Evolutionary conservation across 768 basidiomycete genomes (phyloP), one percentile per base, ranked within the genome.

Genomic region (Exidia glandulosa): DNA sequence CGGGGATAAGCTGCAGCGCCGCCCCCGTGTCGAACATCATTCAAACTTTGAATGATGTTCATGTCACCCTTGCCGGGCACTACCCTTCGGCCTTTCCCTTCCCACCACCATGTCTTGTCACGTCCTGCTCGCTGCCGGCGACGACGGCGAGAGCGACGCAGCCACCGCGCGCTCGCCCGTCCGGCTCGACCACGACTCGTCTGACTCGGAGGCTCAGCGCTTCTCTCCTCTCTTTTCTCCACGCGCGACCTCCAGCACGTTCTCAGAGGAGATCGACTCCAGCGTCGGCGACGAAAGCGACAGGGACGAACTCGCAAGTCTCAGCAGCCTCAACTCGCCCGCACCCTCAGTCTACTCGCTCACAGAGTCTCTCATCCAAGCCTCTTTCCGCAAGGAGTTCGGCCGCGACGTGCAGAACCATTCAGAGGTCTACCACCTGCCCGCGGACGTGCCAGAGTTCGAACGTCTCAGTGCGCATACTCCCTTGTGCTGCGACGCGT

Each of bases 261-360:
- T 32, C 33, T 27, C 48, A 30, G 48, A 57, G 16, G 10, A 36
- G 31, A 37, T 19, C 48, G 7, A 23, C 59, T 32, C 32, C 12
- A n/a, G 16, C 5, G 33, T 34, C 59, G 19, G 16, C 33, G 67
- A 71, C 66, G 76, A 75, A 60, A 82, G 81, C 70, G 61, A 63
- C 31, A 75, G 76, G 61, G 58, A 58, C 56, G 78, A 77, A 62
- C 78, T 75, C 61, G 81, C 81, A 7, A 41, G 25, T 30, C 37
- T 47, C 37, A 23, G 58, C 19, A 37, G 36, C 48, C 14, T 58
- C 12, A 32, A 47, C 10, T 88, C 88, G 2, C 87, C 88, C 2
- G 71, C 72, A 13, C 85, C 84, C 7, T 89, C 88, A 29, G 79
- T 90, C 7, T 77, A 80, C 66, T 88, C 87, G 1, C 68, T 88